Base-by-base conservation (phyloP, 2,329 filamentous ascomycete species). In the Alternaria gansuensis region DNA sequence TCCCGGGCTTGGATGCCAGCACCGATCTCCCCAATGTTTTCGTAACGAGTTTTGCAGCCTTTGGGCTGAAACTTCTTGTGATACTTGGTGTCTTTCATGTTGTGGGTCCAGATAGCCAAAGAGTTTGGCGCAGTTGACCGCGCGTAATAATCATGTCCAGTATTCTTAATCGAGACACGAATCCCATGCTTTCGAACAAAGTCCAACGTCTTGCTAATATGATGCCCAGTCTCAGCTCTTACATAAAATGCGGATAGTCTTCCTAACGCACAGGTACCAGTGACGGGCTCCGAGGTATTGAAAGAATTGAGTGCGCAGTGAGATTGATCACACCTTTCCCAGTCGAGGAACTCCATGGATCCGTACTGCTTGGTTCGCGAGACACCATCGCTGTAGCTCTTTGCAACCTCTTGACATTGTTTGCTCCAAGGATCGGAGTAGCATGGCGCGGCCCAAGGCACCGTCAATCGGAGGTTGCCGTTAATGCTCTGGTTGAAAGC, bases 71-170 rank as follows among this genome's bases (percentile, higher is more conserved):
- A 75, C 0, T 31, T 64, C 36, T 69, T 65, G 54, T 76, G 68
- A 43, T 69, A 74, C 21, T 63, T 62, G 2, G 51, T 58, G 6
- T 72, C 57, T 40, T 77, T 77, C 73, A 77, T 69, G 26, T 75
- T 71, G 44, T 74, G 69, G 14, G 73, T 77, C 74, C 73, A 77
- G 34, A 77, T 70, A 1, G 72, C 71, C 8, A 77, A 60, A 4
- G 73, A 76, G 33, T 76, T 76, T 7, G 74, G 69, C 0, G 69
- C 63, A 41, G 68, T 75, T 26, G 72, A 75, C 41, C 74, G 57
- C 7, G 73, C 74, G 45, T 76, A 75, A 51, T 76, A 78, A 50
- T 77, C 75, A 46, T 77, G 76, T 2, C 76, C 75, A 1, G 74
- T 77, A 33, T 76, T 77, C 51, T 75, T 75, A 51, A 78, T 75